phyloP scores from a whole-genome alignment of 2,329 filamentous ascomycete genomes.

The Graphilbum sp. region DNA sequence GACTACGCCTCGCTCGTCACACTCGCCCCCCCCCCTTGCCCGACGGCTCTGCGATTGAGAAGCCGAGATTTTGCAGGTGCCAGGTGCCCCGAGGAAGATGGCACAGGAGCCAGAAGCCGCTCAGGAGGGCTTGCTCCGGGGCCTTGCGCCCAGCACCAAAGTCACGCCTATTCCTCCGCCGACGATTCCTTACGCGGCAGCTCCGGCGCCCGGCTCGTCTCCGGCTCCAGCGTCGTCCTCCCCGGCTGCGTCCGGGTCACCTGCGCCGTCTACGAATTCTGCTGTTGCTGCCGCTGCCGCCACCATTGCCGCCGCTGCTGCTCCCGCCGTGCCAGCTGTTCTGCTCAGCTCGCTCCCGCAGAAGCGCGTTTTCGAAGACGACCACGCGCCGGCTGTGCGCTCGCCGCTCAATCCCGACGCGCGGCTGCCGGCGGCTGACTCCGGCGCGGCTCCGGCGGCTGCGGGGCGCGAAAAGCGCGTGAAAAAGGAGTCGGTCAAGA shows the following conservation, averaged over 20 bases:
- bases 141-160: slow-evolving; percentile 3
- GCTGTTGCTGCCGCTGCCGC: not conserved
- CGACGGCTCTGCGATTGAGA: no score
- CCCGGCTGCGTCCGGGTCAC: no score
- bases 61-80: no score
- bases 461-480: slow-evolving; percentile 31
- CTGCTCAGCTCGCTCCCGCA: slow-evolving; percentile 28
- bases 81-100: slow-evolving; percentile 2
- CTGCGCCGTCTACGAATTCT: not conserved
- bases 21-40: no score
- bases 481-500: slow-evolving; percentile 54
- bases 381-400: slow-evolving; percentile 52
- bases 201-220: not conserved
- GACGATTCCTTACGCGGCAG: slow-evolving; percentile 4
- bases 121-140: not conserved
- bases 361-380: slow-evolving; percentile 45
- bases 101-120: slow-evolving; percentile 1
- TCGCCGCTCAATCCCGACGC: slow-evolving; percentile 57
- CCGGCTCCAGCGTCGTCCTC: not conserved
- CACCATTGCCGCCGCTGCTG: not conserved
- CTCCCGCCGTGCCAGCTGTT: not conserved
- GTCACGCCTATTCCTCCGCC: slow-evolving; percentile 10
- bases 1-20: no score
- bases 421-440: slow-evolving; percentile 16
- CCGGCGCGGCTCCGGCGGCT: not conserved